Base-by-base conservation (phyloP, 257 asterid genomes). In the Leptodermis oblonga region DNA sequence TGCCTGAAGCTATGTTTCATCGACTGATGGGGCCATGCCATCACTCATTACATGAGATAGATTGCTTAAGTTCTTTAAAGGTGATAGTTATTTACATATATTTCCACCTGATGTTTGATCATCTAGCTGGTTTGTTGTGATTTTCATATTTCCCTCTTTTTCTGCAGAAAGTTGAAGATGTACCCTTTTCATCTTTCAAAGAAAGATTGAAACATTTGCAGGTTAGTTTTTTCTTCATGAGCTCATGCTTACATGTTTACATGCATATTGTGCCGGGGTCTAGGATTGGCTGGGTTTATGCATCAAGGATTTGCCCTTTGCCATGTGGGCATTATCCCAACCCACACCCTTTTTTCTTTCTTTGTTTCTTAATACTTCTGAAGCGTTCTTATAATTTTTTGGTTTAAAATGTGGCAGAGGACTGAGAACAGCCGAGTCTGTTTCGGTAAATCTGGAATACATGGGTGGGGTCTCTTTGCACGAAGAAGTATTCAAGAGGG, bases 381-480 rank as follows among this genome's bases (percentile, higher is more conserved):
- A 31, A 60, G 12, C 2, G 13, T 13, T 69, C 49, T 69, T 43
- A 25, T 78, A 15, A 82, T 51, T 28, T 51, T 30, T 79, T 30
- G 46, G 43, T 68, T 22, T 56, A 37, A 61, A 69, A 68, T 71
- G 74, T 69, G 82, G 79, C 89, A 94, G 99, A 83, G 42, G 79
- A 85, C 85, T 48, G 99, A 94, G 85, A 87, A 80, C 5, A 77
- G 56, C 62, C 83, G 86, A 63, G 86, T 91, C 76, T 94, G 98
- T 79, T 94, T 94, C 64, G 99, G 99, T 72, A 94, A 88, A 86
- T 94, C 99, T 64, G 85, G 97, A 79, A 88, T 94, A 68, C 99
- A 94, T 78, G 99, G 98, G 65, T 94, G 99, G 98, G 99, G 99
- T 72, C 98, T 94, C 75, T 94, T 91, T 86, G 98, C 98, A 62